Conservation (phyloP, 2,329 filamentous ascomycete species). For the Helotiales sp. region DNA sequence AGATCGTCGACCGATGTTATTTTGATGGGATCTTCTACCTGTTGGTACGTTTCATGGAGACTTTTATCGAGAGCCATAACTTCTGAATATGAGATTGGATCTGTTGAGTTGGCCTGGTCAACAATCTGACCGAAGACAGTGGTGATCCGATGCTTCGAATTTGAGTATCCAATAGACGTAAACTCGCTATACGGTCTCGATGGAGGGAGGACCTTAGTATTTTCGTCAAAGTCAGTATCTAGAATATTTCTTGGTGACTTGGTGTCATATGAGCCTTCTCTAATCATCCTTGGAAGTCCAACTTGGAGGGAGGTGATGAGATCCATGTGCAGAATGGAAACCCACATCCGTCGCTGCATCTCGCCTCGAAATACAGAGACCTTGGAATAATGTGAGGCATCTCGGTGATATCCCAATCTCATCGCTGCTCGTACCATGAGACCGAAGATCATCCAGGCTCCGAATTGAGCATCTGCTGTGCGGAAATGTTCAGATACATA, state of each 20-base stretch:
- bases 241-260: slow-evolving; percentile 63
- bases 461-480: slow-evolving; percentile 57
- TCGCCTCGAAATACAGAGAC: slow-evolving; percentile 59
- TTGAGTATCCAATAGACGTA: slow-evolving; percentile 59
- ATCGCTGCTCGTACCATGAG: slow-evolving; percentile 59
- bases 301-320: slow-evolving; percentile 69
- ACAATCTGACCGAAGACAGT: slow-evolving; percentile 58
- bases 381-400: slow-evolving; percentile 54
- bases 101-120: slow-evolving; percentile 54
- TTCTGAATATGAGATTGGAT: slow-evolving; percentile 53
- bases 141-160: slow-evolving; percentile 55
- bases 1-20: slow-evolving; percentile 53
- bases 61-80: slow-evolving; percentile 54
- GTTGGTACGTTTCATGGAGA: slow-evolving; percentile 51
- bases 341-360: slow-evolving; percentile 67
- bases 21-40: slow-evolving; percentile 54
- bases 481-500: slow-evolving; percentile 57
- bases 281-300: slow-evolving; percentile 70
- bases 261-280: slow-evolving; percentile 66
- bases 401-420: slow-evolving; percentile 62
- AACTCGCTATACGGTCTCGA: slow-evolving; percentile 59
- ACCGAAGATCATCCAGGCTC: slow-evolving; percentile 57
- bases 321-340: slow-evolving; percentile 61
- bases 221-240: slow-evolving; percentile 67
- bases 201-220: slow-evolving; percentile 59